Conservation (phyloP, 106 monocot species). For the Allium cepa region DNA sequence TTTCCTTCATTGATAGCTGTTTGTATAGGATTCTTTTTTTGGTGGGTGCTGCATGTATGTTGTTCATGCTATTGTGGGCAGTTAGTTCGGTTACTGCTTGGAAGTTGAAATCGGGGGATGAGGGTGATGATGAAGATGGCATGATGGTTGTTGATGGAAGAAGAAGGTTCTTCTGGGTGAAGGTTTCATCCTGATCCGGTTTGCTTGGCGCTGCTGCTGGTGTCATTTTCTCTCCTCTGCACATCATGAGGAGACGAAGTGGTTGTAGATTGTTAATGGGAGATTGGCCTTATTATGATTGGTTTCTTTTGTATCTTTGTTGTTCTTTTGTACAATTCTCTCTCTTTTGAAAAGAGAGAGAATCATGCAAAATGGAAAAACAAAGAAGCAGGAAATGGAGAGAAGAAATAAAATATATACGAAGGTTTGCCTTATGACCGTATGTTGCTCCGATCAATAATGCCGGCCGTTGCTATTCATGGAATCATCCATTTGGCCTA, state of each 20-base stretch:
- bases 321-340: not conserved
- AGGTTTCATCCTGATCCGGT: too few species aligned
- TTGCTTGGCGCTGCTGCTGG: not conserved
- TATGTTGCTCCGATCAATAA: constrained; percentile 5
- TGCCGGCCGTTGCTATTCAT: not conserved
- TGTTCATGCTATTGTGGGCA: not conserved
- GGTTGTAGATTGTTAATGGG: too few species aligned
- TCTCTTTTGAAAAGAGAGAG: not conserved
- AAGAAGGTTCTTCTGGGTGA: constrained; percentile 1
- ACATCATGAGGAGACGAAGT: not conserved
- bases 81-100: too few species aligned
- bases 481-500: not conserved
- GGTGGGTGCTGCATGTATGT: not conserved
- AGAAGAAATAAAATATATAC: not conserved
- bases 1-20: constrained; percentile 78
- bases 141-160: not conserved
- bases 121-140: too few species aligned
- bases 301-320: too few species aligned
- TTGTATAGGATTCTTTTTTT: constrained; percentile 26
- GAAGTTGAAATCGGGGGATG: not conserved
- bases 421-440: not conserved
- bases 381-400: not conserved
- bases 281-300: too few species aligned
- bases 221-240: not conserved
- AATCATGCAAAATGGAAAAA: not conserved